A percentile compares a stretch with the other conserved stretches of the same genome.
Evolutionary conservation across 2,329 filamentous ascomycete species (phyloP).

Genomic region (Botrytis medusae): DNA sequence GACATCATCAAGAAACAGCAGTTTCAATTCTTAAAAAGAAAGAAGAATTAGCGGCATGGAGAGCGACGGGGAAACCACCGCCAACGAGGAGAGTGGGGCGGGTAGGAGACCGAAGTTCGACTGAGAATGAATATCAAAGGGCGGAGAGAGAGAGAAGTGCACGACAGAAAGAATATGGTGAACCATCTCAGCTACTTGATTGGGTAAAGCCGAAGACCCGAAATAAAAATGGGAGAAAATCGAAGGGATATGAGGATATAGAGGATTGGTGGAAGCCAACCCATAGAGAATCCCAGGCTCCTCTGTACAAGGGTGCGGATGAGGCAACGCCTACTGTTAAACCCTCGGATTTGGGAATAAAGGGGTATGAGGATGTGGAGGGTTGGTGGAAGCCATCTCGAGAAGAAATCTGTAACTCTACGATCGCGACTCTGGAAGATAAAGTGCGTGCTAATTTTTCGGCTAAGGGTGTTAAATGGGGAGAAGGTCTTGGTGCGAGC

Average conservation of each 20-base stretch:
- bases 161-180: background rate
- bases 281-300: background rate
- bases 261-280: background rate
- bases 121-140: background rate
- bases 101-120: background rate
- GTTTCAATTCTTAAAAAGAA: no score
- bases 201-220: rapidly evolving
- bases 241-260: background rate
- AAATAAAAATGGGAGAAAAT: rapidly evolving
- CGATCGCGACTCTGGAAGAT: background rate
- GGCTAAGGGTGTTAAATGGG: background rate
- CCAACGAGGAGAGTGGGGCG: background rate
- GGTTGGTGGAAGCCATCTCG: background rate
- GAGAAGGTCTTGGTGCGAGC: background rate
- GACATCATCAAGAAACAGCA: background rate
- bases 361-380: background rate
- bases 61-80: background rate
- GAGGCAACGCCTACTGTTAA: background rate
- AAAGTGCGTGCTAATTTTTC: background rate
- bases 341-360: background rate
- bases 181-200: background rate
- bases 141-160: background rate
- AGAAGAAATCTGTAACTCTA: background rate
- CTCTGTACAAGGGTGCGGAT: background rate
- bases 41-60: background rate